phyloP scores from a whole-genome alignment of 2,329 filamentous ascomycete species.

The Cladosporium sp. region DNA sequence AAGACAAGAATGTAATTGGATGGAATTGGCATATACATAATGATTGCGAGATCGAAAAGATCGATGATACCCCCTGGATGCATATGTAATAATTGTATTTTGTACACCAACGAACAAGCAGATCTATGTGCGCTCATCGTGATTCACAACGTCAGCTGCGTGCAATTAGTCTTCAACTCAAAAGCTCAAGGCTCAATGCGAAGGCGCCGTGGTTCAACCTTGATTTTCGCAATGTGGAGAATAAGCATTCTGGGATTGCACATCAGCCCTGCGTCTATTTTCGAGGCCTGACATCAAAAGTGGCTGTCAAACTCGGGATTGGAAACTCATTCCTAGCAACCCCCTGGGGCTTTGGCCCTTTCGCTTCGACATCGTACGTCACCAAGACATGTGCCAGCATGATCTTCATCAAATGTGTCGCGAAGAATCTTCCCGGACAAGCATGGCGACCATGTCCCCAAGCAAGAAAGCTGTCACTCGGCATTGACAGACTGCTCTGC shows the following conservation, averaged over 20 bases:
- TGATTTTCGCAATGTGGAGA: neutral
- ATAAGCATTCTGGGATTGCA: neutral
- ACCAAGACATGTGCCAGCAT: conserved; percentile 47
- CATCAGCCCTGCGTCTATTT: neutral
- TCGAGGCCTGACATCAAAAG: conserved; percentile 7
- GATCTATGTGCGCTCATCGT: neutral
- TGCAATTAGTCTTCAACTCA: neutral
- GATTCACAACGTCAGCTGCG: neutral
- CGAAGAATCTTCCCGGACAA: conserved; percentile 50
- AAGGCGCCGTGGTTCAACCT: neutral
- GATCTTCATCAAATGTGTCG: conserved; percentile 50
- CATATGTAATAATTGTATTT: neutral
- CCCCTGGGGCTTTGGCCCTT: conserved; percentile 19
- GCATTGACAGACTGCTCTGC: conserved; percentile 27
- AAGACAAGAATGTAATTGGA: neutral
- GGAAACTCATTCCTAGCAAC: conserved; percentile 17
- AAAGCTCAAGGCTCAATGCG: neutral
- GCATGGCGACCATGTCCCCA: conserved; percentile 32
- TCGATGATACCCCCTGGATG: conserved; percentile 1
- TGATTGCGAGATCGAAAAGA: neutral
- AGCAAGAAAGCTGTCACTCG: conserved; percentile 29
- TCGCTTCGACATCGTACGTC: conserved; percentile 41
- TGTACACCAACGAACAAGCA: neutral
- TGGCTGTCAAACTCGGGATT: neutral
- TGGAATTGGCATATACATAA: neutral